Conservation (phyloP, 495 filamentous ascomycete genomes). For the Beverwykella pulmonaria region DNA sequence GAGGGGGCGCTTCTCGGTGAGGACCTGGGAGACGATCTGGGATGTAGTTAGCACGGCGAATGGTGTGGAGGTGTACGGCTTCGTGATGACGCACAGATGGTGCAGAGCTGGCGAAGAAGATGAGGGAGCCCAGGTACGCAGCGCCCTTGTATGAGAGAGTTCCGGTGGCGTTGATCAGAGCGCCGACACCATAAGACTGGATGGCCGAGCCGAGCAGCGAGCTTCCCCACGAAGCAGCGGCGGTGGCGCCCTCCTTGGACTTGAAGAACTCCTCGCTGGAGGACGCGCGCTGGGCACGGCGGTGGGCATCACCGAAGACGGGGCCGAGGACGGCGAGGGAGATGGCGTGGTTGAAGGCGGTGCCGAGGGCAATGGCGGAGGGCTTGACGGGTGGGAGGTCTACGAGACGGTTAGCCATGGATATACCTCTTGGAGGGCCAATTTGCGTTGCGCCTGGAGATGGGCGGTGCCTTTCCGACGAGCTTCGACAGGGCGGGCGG, state of each 20-base stretch:
- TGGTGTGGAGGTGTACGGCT: neutral
- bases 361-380: conserved; percentile 94
- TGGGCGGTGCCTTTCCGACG: neutral
- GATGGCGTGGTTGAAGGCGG: conserved; percentile 86
- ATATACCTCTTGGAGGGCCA: conserved; percentile 9
- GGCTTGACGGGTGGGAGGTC: conserved; percentile 97
- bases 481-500: neutral
- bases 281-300: conserved; percentile 87
- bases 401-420: conserved; percentile 42
- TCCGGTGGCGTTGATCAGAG: conserved; percentile 92
- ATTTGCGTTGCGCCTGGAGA: conserved; percentile 2
- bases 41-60: neutral
- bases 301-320: conserved; percentile 93
- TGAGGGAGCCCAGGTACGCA: conserved; percentile 84
- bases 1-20: conserved; percentile 86
- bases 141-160: conserved; percentile 96
- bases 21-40: conserved; percentile 81
- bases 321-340: conserved; percentile 82
- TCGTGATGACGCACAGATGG: conserved; percentile 68
- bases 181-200: conserved; percentile 93
- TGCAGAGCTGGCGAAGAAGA: conserved; percentile 89
- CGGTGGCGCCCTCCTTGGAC: conserved; percentile 85
- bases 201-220: conserved; percentile 84
- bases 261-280: conserved; percentile 95
- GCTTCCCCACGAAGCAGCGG: conserved; percentile 86